phyloP scores from a whole-genome alignment of 2,329 filamentous ascomycete species.

The Penicillium sp. region DNA sequence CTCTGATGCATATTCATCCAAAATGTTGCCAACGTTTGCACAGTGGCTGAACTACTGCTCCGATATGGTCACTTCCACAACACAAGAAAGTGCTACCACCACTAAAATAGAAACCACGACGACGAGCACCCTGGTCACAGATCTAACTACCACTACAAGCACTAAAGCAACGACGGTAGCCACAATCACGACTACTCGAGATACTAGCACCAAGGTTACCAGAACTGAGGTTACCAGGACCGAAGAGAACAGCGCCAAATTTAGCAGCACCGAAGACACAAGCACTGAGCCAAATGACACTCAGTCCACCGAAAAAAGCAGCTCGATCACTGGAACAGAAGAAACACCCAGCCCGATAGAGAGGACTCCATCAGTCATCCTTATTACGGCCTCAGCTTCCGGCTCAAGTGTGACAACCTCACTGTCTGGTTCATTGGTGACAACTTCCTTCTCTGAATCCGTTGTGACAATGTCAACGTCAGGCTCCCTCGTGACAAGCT shows the following conservation, averaged over 20 bases:
- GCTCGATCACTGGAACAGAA: background rate
- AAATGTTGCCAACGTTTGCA: constrained; percentile 13
- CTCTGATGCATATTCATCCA: constrained; percentile 7
- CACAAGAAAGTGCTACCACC: background rate
- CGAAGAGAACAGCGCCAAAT: background rate
- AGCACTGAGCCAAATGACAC: background rate
- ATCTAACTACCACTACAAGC: background rate
- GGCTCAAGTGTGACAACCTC: background rate
- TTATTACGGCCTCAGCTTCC: background rate
- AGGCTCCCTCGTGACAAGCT: background rate
- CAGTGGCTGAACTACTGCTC: constrained; percentile 18
- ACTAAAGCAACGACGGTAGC: background rate
- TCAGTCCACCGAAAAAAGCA: background rate
- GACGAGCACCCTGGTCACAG: background rate
- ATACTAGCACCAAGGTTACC: background rate
- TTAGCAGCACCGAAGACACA: background rate
- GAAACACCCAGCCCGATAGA: background rate
- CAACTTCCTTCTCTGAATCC: background rate
- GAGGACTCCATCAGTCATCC: background rate
- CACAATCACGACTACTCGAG: background rate
- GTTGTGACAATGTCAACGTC: background rate
- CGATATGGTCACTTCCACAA: constrained; percentile 6
- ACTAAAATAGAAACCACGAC: background rate
- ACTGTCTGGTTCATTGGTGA: background rate
- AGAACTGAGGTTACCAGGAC: background rate